Evolutionary conservation across 441 rosid species (phyloP).

Genomic region (Populus hybrid): DNA sequence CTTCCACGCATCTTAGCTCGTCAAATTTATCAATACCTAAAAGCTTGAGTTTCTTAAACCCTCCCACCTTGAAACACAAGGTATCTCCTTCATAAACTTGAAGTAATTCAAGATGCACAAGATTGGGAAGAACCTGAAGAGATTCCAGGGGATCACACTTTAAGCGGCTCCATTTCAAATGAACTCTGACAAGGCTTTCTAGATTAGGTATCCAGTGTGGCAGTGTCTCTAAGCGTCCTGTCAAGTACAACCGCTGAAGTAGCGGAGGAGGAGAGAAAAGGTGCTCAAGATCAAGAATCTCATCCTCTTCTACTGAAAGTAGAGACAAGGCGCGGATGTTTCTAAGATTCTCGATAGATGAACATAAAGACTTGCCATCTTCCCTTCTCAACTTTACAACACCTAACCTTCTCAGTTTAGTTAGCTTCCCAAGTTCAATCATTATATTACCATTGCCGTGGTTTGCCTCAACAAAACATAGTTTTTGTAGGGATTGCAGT

Average conservation of each 20-base stretch:
- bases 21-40: constrained; percentile 31
- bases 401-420: constrained; percentile 34
- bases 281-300: constrained; percentile 25
- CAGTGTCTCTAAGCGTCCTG: constrained; percentile 25
- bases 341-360: constrained; percentile 23
- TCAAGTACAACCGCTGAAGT: constrained; percentile 27
- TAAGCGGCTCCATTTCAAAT: constrained; percentile 32
- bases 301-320: constrained; percentile 19
- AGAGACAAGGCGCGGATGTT: constrained; percentile 29
- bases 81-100: constrained; percentile 30
- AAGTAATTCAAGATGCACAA: constrained; percentile 30
- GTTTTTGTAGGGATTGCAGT: constrained; percentile 29
- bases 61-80: constrained; percentile 23
- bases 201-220: constrained; percentile 30
- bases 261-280: constrained; percentile 23
- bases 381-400: constrained; percentile 25
- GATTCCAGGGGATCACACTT: constrained; percentile 24
- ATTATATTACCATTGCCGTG: constrained; percentile 9
- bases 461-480: constrained; percentile 28
- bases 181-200: constrained; percentile 22
- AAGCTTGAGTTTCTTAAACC: constrained; percentile 34
- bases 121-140: constrained; percentile 34
- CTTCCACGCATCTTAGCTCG: constrained; percentile 16
- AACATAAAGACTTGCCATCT: constrained; percentile 30
- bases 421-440: constrained; percentile 27